Evolutionary conservation across 345 rosid species (phyloP), one percentile per base, ranked within the genome.

Genomic region (Arabis alpina): DNA sequence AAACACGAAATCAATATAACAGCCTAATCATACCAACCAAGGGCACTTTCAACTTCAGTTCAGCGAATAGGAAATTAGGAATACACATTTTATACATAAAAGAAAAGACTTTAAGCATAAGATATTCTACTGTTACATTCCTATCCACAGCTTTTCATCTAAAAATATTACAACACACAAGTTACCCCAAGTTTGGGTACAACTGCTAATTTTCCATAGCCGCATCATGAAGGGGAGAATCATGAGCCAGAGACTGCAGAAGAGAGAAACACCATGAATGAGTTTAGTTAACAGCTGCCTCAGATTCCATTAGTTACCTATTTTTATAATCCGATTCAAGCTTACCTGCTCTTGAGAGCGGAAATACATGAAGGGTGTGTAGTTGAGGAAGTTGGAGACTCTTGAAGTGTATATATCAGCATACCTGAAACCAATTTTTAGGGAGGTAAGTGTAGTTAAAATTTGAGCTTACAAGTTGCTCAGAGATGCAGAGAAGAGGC

Each of bases 361-460:
- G 84, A 93, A 90, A 81, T 90, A 93, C 96, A 91, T 87, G 86
- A 90, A 93, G 8, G 97, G 97, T 1, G 98, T 88, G 70, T 90
- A 90, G 47, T 85, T 80, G 24, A 93, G 90, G 82, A 90, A 90
- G 76, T 90, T 93, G 4, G 97, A 93, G 23, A 93, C 98, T 80
- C 98, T 86, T 1, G 94, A 90, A 3, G 98, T 87, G 62, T 90
- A 93, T 60, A 88, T 93, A 70, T 93, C 98, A 2, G 97, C 98
- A 79, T 93, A 93, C 86, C 95, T 93, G 86, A 72, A 74, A 59
- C 64, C 55, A 47, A 6, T 70, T 56, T 3, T 9, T 15, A 44
- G 4, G 44, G 10, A 48, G 24, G 12, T 42, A 14, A 66, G 43
- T 37, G 12, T 37, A 1, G 12, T 14, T 66, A 6, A 27, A 14